Conservation (phyloP, 768 basidiomycete species). For the Boletus vinaceobasis region DNA sequence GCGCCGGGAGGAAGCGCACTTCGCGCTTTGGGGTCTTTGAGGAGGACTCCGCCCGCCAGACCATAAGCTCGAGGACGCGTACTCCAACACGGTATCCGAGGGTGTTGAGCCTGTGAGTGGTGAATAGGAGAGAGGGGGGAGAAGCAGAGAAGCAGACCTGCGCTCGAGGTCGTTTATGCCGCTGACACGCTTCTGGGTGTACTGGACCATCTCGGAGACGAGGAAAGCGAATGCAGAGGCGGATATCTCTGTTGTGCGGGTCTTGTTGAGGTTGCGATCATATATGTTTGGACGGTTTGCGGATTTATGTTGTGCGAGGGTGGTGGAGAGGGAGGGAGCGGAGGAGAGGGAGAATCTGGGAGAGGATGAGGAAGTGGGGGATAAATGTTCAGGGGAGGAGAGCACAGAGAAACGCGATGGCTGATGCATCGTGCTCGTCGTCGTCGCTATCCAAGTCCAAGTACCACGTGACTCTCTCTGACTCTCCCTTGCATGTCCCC, state of each 20-base stretch:
- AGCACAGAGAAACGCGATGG: conserved; percentile 61
- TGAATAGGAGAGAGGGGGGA: neutral
- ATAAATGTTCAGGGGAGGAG: conserved; percentile 44
- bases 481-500: conserved; percentile 32
- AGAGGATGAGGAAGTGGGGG: conserved; percentile 53
- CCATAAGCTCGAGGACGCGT: conserved; percentile 82
- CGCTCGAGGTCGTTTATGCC: conserved; percentile 95
- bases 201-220: conserved; percentile 91
- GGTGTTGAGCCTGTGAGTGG: conserved; percentile 67
- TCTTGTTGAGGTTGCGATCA: conserved; percentile 87
- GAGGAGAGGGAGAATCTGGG: conserved; percentile 70
- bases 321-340: conserved; percentile 33
- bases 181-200: conserved; percentile 91
- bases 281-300: conserved; percentile 71
- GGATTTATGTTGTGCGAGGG: conserved; percentile 41
- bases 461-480: neutral
- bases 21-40: conserved; percentile 93
- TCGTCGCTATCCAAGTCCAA: conserved; percentile 26
- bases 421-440: conserved; percentile 51
- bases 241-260: conserved; percentile 79
- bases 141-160: conserved; percentile 48
- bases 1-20: conserved; percentile 82
- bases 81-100: conserved; percentile 91
- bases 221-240: conserved; percentile 83
- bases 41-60: conserved; percentile 72